phyloP scores from a whole-genome alignment of 352 stramenopile genomes.

The Blastocystis sp. region DNA sequence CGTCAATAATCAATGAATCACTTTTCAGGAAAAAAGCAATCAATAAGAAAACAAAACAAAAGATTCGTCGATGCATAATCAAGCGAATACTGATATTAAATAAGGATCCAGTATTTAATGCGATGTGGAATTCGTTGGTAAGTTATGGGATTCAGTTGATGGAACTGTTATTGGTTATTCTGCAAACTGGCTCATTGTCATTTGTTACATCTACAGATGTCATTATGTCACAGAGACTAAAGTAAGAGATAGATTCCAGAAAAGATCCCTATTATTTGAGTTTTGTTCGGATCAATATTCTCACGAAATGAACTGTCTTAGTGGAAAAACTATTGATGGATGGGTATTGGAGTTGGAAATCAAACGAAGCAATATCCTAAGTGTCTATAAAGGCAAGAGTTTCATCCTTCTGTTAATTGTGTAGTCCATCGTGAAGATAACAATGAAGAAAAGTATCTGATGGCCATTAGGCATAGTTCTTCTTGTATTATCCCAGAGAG shows the following conservation, averaged over 20 bases:
- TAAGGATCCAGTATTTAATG: no score
- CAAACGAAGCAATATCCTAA: constrained; percentile 1
- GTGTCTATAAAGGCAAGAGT: constrained; percentile 5
- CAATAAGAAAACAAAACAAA: not conserved
- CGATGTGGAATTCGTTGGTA: no score
- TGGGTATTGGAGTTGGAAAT: constrained; percentile 15
- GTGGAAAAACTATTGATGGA: not conserved
- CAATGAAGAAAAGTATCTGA: not conserved
- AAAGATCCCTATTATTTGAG: not conserved
- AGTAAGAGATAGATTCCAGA: not conserved
- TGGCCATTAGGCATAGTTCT: constrained; percentile 11
- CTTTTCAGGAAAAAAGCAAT: not conserved
- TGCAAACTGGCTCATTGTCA: not conserved
- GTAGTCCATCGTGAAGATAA: constrained; percentile 14
- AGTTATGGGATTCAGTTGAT: no score
- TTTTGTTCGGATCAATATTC: not conserved
- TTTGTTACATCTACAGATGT: not conserved
- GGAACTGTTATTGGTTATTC: no score
- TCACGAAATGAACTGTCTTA: not conserved
- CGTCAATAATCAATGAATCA: not conserved
- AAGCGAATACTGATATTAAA: no score
- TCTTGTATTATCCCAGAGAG: not conserved
- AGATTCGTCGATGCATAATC: not conserved
- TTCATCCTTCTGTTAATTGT: not conserved
- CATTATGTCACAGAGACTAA: not conserved